These are phyloP conservation scores for Coniochaeta sp. DNA, from an alignment of 2,329 filamentous ascomycete species.

Conservation along the genomic window DNA sequence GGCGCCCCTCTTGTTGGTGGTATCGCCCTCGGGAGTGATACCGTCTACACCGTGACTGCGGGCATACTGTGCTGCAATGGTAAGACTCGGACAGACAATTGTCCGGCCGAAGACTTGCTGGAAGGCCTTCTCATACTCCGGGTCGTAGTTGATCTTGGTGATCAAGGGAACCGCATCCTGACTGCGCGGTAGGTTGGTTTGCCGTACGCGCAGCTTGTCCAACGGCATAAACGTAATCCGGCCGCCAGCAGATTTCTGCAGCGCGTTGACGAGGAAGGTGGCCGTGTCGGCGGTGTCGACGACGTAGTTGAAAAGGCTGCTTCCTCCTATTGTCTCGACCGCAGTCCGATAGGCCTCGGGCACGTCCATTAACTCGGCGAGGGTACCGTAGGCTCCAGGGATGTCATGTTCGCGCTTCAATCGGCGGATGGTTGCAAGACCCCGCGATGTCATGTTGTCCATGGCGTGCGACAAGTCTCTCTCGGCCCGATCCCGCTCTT, in stretches of 20 bases:
- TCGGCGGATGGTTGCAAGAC: slow-evolving; percentile 77
- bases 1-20: slow-evolving; percentile 89
- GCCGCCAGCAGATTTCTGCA: slow-evolving; percentile 74
- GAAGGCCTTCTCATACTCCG: slow-evolving; percentile 75
- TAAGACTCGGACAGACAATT: slow-evolving; percentile 85
- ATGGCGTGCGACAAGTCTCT: slow-evolving; percentile 74
- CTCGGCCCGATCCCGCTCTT: slow-evolving; percentile 73
- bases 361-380: slow-evolving; percentile 89
- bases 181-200: slow-evolving; percentile 72
- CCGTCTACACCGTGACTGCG: slow-evolving; percentile 86
- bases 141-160: slow-evolving; percentile 74
- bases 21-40: slow-evolving; percentile 91
- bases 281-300: slow-evolving; percentile 89
- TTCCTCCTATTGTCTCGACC: slow-evolving; percentile 87
- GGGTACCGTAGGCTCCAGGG: slow-evolving; percentile 81
- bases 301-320: slow-evolving; percentile 90
- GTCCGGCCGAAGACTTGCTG: slow-evolving; percentile 94
- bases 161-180: slow-evolving; percentile 84
- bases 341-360: slow-evolving; percentile 79
- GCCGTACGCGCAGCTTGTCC: slow-evolving; percentile 66
- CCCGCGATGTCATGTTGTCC: slow-evolving; percentile 81
- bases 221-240: slow-evolving; percentile 93
- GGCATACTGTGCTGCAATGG: slow-evolving; percentile 83
- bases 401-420: slow-evolving; percentile 75
- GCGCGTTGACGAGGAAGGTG: slow-evolving; percentile 68